These are phyloP conservation scores for Croton setiger DNA, from an alignment of 441 rosid genomes.

Conservation along the genomic window DNA sequence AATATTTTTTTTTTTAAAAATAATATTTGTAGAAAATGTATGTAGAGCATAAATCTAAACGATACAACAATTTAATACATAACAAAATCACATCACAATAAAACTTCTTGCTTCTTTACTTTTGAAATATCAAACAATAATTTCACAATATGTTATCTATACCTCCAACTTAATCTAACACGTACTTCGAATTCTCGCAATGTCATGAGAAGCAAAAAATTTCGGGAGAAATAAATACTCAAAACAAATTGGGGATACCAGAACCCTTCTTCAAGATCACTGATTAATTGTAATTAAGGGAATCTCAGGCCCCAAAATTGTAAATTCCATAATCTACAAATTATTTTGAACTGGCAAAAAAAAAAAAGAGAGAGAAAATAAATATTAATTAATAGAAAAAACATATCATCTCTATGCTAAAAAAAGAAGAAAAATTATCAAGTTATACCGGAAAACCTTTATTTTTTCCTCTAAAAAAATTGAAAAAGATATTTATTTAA, in stretches of 20 bases:
- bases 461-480: constrained; percentile 7
- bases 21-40: too few relatives aligned
- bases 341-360: too few relatives aligned
- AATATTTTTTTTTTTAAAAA: too few relatives aligned
- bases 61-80: constrained; percentile 14
- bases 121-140: not conserved
- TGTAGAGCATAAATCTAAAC: not conserved
- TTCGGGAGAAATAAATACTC: not conserved
- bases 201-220: constrained; percentile 3
- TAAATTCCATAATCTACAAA: not conserved
- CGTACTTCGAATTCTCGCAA: constrained; percentile 16
- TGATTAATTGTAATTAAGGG: constrained; percentile 25
- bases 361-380: too few relatives aligned
- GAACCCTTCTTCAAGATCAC: constrained; percentile 34
- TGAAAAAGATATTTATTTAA: constrained; percentile 19
- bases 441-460: too few relatives aligned
- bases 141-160: constrained; percentile 14
- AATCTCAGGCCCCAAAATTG: constrained; percentile 18
- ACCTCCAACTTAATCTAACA: not conserved
- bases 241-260: constrained; percentile 9
- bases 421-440: too few relatives aligned
- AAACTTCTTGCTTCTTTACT: constrained; percentile 28
- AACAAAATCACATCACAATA: constrained; percentile 22
- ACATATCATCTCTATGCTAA: not conserved
- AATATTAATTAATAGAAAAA: not conserved